phyloP scores from a whole-genome alignment of 768 basidiomycete genomes.

The Suillus discolor region DNA sequence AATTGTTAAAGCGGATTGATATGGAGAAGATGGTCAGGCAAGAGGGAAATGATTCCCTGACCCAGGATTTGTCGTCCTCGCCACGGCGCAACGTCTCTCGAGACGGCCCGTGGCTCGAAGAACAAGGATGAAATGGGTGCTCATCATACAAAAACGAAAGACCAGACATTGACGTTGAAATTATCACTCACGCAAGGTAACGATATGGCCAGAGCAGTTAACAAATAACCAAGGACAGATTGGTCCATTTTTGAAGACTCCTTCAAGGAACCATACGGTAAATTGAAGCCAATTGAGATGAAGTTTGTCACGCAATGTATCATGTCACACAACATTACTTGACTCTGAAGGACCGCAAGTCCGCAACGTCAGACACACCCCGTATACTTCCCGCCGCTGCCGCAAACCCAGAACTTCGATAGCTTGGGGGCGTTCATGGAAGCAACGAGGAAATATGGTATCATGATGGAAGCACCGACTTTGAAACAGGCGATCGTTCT shows the following conservation, averaged over 20 bases:
- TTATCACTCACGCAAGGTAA: slow-evolving; percentile 31
- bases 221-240: slow-evolving; percentile 22
- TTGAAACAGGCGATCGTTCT: too few relatives aligned
- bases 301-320: too few relatives aligned
- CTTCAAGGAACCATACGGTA: not conserved
- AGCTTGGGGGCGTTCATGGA: too few relatives aligned
- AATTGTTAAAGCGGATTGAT: not conserved
- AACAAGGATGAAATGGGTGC: slow-evolving; percentile 86
- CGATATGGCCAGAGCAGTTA: slow-evolving; percentile 23
- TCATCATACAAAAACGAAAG: slow-evolving; percentile 49
- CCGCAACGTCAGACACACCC: too few relatives aligned
- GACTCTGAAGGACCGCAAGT: too few relatives aligned
- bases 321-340: too few relatives aligned
- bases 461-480: too few relatives aligned
- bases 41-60: slow-evolving; percentile 44
- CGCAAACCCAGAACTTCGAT: too few relatives aligned
- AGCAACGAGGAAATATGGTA: too few relatives aligned
- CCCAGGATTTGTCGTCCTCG: slow-evolving; percentile 64
- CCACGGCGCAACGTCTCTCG: slow-evolving; percentile 51
- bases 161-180: slow-evolving; percentile 4
- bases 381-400: too few relatives aligned
- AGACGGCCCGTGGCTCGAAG: slow-evolving; percentile 74
- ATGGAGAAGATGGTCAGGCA: slow-evolving; percentile 35
- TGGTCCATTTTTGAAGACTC: slow-evolving; percentile 26
- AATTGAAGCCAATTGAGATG: not conserved